These are phyloP conservation scores for Candida insectalens DNA, from an alignment of 805 yeast species.

Conservation along the genomic window DNA sequence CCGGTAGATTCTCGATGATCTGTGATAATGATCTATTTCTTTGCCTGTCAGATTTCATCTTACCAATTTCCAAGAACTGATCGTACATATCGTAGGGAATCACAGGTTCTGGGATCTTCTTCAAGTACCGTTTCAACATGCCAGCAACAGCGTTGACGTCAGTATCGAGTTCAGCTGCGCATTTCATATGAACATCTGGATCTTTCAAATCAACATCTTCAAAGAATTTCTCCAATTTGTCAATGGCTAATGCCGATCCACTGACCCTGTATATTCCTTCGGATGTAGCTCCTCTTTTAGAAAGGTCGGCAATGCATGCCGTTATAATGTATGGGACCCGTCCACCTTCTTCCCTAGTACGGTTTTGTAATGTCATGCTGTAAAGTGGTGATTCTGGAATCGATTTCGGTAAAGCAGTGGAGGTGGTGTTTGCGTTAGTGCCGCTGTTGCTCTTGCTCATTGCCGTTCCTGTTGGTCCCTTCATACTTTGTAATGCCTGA, in stretches of 20 bases:
- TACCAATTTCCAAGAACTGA: constrained; percentile 47
- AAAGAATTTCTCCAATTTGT: constrained; percentile 27
- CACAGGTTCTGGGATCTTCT: constrained; percentile 78
- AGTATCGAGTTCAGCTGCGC: constrained; percentile 9
- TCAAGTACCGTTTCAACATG: constrained; percentile 77
- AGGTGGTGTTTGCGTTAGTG: background rate
- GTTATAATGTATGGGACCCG: constrained; percentile 63
- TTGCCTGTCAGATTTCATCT: constrained; percentile 17
- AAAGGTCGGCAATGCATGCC: constrained; percentile 69
- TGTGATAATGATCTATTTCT: constrained; percentile 34
- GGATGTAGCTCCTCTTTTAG: constrained; percentile 57
- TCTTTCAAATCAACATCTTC: constrained; percentile 16
- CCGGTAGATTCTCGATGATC: constrained; percentile 48
- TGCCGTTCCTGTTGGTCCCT: background rate
- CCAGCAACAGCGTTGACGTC: constrained; percentile 86
- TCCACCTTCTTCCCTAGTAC: constrained; percentile 54
- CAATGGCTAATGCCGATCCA: constrained; percentile 67
- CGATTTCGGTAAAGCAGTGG: background rate
- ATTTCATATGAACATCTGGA: constrained; percentile 17
- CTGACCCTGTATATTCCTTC: constrained; percentile 92
- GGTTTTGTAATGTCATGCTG: constrained; percentile 48
- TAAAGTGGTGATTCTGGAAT: constrained; percentile 14
- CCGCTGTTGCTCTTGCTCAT: background rate
- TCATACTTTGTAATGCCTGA: constrained; percentile 10
- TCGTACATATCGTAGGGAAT: constrained; percentile 65